These are phyloP conservation scores for Calonectria pteridis DNA, from an alignment of 2,329 filamentous ascomycete genomes.

Conservation along the genomic window DNA sequence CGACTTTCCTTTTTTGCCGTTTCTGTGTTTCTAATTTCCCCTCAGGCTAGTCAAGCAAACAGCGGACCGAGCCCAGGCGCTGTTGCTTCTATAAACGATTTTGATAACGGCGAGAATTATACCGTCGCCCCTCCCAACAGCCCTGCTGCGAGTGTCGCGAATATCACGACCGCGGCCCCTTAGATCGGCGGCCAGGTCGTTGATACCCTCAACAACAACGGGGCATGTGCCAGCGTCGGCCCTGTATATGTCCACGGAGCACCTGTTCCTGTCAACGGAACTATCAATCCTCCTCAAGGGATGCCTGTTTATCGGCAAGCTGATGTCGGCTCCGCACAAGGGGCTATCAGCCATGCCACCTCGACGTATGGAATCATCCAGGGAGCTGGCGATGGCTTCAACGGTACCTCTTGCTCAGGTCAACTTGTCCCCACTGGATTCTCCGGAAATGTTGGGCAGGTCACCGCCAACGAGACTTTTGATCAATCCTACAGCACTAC, in stretches of 20 bases:
- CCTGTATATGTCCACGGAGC: not conserved
- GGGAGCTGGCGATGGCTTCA: not conserved
- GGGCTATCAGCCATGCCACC: not conserved
- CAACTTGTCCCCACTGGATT: not conserved
- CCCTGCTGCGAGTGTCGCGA: not conserved
- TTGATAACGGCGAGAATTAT: not conserved
- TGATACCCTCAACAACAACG: not conserved
- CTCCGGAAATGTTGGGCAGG: not conserved
- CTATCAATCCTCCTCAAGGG: not conserved
- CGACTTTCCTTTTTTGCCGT: not conserved
- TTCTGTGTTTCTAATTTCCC: not conserved
- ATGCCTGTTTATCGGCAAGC: not conserved
- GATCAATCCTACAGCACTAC: not conserved
- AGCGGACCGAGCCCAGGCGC: not conserved
- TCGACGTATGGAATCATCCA: not conserved
- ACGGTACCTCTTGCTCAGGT: not conserved
- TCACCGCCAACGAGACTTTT: not conserved
- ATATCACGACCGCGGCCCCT: slow-evolving; percentile 29
- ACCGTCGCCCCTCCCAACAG: slow-evolving; percentile 34
- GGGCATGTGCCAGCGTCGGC: not conserved
- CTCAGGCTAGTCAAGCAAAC: slow-evolving; percentile 3
- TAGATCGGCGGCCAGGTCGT: slow-evolving; percentile 41
- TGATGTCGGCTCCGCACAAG: not conserved
- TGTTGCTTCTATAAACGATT: not conserved
- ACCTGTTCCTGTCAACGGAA: not conserved